These are phyloP conservation scores for Euclidium syriacum DNA, from an alignment of 345 rosid genomes.

Conservation along the genomic window DNA sequence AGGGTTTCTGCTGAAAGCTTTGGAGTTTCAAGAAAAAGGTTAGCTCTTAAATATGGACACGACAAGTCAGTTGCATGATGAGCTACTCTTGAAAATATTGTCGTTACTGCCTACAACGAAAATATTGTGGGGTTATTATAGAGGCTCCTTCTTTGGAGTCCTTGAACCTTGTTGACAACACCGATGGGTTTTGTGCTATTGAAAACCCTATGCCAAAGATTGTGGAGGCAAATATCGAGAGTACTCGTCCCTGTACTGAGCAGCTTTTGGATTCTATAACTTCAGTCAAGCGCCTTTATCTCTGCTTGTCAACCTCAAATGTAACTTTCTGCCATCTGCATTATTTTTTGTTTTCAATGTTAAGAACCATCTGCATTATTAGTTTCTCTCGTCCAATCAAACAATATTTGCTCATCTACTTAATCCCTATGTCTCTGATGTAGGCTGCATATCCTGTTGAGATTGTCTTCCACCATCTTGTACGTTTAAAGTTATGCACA, in stretches of 20 bases:
- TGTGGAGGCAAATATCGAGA: too few species aligned
- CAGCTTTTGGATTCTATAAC: neutral
- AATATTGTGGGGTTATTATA: neutral
- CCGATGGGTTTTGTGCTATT: neutral
- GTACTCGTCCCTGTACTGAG: neutral
- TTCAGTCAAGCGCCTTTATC: neutral
- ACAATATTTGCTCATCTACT: too few species aligned
- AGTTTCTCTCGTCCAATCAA: too few species aligned
- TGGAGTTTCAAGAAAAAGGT: neutral
- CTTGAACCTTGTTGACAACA: neutral
- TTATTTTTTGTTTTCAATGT: neutral
- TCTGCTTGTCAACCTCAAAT: constrained; percentile 5
- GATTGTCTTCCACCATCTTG: neutral
- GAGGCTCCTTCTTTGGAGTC: constrained; percentile 8
- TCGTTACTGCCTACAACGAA: neutral
- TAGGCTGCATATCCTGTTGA: neutral
- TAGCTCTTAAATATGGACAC: neutral
- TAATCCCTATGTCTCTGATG: neutral
- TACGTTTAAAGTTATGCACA: neutral
- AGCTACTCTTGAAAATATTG: too few species aligned
- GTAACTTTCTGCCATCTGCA: neutral
- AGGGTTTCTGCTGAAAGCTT: too few species aligned
- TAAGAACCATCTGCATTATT: too few species aligned
- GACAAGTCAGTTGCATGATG: neutral
- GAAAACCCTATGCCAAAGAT: neutral